phyloP scores from a whole-genome alignment of 73 alveolate genomes.

The Paramecium primaurelia region DNA sequence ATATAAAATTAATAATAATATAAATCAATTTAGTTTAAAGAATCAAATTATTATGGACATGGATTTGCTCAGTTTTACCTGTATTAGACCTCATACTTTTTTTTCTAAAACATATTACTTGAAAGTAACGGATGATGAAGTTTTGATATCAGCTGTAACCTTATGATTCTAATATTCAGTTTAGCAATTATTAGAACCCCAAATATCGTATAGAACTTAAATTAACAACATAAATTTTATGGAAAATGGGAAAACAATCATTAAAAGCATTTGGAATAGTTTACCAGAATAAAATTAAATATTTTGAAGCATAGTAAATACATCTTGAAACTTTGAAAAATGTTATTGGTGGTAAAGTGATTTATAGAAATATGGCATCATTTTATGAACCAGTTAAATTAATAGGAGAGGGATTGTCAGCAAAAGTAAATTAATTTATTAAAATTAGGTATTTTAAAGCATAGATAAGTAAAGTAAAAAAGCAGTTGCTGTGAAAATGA shows the following conservation, averaged over 20 bases:
- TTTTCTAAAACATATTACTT: slow-evolving; percentile 24
- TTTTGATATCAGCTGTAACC: slow-evolving; percentile 17
- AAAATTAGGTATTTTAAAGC: neutral
- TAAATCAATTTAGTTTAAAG: neutral
- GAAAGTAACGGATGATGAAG: neutral
- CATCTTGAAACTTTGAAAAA: neutral
- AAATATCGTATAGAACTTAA: neutral
- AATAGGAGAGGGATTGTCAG: slow-evolving; percentile 43
- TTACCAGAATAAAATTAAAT: neutral
- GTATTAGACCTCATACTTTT: slow-evolving; percentile 37
- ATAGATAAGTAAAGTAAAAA: neutral
- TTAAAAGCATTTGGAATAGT: slow-evolving; percentile 42
- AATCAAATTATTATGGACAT: neutral
- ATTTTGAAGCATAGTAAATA: neutral
- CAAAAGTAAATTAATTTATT: neutral
- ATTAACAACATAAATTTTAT: neutral
- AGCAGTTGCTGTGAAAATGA: slow-evolving; percentile 17
- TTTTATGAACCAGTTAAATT: slow-evolving; percentile 32
- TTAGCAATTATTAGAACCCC: neutral
- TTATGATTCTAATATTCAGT: neutral
- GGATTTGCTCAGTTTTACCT: neutral
- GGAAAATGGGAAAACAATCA: neutral
- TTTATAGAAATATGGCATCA: slow-evolving; percentile 41
- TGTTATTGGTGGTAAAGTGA: neutral
- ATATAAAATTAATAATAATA: slow-evolving; percentile 3